A percentile compares a stretch with the other conserved stretches of the same genome.
phyloP scores from a whole-genome alignment of 2,329 filamentous ascomycete genomes.

The Rutstroemia sp. region DNA sequence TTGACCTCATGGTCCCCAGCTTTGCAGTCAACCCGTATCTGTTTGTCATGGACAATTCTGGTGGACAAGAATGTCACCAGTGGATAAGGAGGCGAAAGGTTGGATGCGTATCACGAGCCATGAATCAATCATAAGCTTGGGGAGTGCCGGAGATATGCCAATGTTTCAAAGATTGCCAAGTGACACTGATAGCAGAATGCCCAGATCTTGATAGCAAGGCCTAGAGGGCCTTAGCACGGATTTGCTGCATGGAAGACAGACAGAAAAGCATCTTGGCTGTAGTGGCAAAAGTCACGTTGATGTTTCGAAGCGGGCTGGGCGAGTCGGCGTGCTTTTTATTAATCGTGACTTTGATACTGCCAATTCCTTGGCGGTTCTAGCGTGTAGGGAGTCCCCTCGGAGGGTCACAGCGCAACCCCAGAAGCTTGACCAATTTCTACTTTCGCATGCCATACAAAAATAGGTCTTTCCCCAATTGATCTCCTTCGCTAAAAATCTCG shows the following conservation, averaged over 20 bases:
- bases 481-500: background rate
- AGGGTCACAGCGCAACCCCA: conserved; percentile 2
- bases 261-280: conserved; percentile 1
- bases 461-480: background rate
- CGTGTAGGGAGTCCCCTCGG: background rate
- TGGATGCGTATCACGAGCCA: too few relatives aligned
- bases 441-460: background rate
- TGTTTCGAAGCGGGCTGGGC: background rate
- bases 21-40: background rate
- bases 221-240: background rate
- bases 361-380: conserved; percentile 2
- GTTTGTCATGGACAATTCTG: background rate
- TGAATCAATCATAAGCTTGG: background rate
- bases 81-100: too few relatives aligned
- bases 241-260: background rate
- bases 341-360: background rate
- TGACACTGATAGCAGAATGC: conserved; percentile 3
- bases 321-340: background rate
- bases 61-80: too few relatives aligned
- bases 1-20: background rate
- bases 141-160: background rate
- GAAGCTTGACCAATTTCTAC: background rate
- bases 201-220: background rate
- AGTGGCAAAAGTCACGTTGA: background rate
- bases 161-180: conserved; percentile 2